Percentiles rank a stretch among this genome's conserved stretches.
phyloP scores from a whole-genome alignment of 2,329 filamentous ascomycete genomes.

The Fusarium irregulare region DNA sequence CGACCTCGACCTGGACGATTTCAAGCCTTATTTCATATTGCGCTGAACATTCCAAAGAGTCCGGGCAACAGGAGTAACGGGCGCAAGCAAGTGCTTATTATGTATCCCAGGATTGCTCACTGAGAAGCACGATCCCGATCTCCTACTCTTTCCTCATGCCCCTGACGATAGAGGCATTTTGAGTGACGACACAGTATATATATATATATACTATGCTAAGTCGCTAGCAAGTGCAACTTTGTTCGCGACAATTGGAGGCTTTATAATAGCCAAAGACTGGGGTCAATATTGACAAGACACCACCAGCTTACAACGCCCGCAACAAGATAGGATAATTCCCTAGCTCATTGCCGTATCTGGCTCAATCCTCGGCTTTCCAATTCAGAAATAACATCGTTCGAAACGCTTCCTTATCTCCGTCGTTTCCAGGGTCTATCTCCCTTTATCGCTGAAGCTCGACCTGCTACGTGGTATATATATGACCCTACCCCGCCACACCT shows the following conservation, averaged over 20 bases:
- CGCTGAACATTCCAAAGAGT: constrained; percentile 21
- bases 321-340: constrained; percentile 26
- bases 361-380: constrained; percentile 1
- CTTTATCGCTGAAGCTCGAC: constrained; percentile 22
- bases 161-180: background rate
- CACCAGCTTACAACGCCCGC: constrained; percentile 18
- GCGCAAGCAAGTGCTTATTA: constrained; percentile 25
- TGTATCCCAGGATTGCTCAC: background rate
- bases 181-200: background rate
- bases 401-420: constrained; percentile 32
- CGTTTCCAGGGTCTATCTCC: constrained; percentile 8
- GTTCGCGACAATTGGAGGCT: constrained; percentile 1
- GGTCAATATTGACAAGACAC: constrained; percentile 19
- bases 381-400: background rate
- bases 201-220: background rate
- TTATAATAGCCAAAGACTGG: constrained; percentile 2
- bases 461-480: constrained; percentile 38
- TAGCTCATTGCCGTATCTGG: constrained; percentile 12
- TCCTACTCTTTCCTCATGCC: background rate
- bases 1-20: background rate
- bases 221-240: background rate
- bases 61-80: background rate
- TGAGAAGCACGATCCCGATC: background rate
- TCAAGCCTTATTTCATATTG: constrained; percentile 1
- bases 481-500: constrained; percentile 28